Evolutionary conservation across 2,329 filamentous ascomycete species (phyloP).

Genomic region (Cladobotryum protrusum): DNA sequence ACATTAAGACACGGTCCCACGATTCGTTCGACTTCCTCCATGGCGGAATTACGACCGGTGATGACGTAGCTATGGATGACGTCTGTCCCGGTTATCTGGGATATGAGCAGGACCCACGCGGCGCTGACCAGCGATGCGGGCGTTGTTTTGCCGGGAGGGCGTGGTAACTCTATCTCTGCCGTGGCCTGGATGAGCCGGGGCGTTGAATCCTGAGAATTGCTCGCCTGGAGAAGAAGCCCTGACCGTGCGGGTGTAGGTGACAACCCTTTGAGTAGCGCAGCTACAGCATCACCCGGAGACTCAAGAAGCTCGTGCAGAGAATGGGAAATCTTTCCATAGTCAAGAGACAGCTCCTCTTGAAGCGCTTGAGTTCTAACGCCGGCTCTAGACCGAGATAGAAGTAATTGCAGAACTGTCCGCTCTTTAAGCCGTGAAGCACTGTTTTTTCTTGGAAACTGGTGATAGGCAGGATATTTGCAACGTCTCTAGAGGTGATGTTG

Average conservation of each 20-base stretch:
- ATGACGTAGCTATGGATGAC: no score
- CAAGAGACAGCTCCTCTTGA: conserved; percentile 13
- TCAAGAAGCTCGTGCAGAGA: conserved; percentile 17
- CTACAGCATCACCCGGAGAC: conserved; percentile 14
- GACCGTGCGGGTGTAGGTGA: conserved; percentile 17
- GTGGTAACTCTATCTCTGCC: neutral
- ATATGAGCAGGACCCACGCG: no score
- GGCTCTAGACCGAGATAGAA: conserved; percentile 18
- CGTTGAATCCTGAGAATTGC: neutral
- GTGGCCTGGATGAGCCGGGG: neutral
- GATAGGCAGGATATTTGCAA: conserved; percentile 16
- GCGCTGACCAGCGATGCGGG: no score
- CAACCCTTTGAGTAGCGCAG: conserved; percentile 32
- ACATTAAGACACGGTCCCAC: no score
- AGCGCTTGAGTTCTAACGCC: conserved; percentile 12
- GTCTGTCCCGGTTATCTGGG: no score
- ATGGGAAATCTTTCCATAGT: conserved; percentile 16
- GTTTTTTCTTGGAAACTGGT: conserved; percentile 14
- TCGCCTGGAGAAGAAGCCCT: neutral
- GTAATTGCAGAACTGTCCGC: conserved; percentile 17
- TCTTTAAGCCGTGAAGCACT: conserved; percentile 1
- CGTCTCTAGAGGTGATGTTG: neutral
- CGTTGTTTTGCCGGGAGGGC: no score
- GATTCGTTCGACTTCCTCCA: no score
- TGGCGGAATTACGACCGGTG: no score